Evolutionary conservation across 2,329 filamentous ascomycete species (phyloP).

Genomic region (Colletotrichum musicola): DNA sequence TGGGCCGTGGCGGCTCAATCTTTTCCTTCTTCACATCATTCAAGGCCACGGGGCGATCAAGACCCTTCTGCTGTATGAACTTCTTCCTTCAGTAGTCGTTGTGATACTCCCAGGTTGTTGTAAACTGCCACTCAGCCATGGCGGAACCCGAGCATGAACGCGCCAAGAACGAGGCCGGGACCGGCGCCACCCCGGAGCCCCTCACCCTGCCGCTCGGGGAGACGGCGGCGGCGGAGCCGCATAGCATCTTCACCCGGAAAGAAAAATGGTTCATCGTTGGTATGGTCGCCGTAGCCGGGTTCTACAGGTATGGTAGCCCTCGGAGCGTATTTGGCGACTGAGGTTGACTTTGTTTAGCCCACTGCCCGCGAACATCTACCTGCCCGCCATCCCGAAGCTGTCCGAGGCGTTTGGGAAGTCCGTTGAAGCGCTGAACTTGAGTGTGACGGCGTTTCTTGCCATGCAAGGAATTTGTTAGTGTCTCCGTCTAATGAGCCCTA

Average conservation of each 20-base stretch:
- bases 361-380: constrained; percentile 51
- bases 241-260: constrained; percentile 43
- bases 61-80: no score
- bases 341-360: constrained; percentile 39
- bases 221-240: constrained; percentile 21
- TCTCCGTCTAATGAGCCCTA: accelerated
- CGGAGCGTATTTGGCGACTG: background rate
- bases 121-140: constrained; percentile 2
- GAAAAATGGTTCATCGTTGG: constrained; percentile 46
- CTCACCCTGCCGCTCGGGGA: constrained; percentile 22
- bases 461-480: constrained; percentile 45
- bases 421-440: constrained; percentile 48
- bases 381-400: constrained; percentile 48
- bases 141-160: constrained; percentile 19
- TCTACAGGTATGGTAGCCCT: constrained; percentile 38
- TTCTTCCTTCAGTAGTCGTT: no score
- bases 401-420: constrained; percentile 45
- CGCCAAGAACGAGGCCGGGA: constrained; percentile 5
- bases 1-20: no score
- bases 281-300: constrained; percentile 45
- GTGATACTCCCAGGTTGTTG: no score
- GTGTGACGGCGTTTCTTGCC: constrained; percentile 48
- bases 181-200: constrained; percentile 20
- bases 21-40: no score
- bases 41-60: no score